These are phyloP conservation scores for Fusarium tupiense DNA, from an alignment of 2,329 filamentous ascomycete genomes.

Conservation along the genomic window DNA sequence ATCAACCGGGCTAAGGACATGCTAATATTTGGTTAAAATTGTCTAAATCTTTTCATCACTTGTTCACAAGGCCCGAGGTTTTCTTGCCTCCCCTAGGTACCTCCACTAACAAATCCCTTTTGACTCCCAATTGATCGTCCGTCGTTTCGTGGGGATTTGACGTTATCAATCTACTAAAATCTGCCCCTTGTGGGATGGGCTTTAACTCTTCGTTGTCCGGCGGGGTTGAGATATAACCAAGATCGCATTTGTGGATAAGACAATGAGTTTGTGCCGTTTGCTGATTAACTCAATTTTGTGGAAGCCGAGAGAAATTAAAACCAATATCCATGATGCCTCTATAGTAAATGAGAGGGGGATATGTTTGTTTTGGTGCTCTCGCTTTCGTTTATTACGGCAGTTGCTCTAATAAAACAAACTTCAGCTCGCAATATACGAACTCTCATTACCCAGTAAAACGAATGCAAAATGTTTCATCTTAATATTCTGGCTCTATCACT, in stretches of 20 bases:
- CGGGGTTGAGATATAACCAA: not conserved
- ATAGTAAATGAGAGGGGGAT: not conserved
- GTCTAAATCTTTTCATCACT: not conserved
- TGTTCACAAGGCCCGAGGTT: fast-evolving
- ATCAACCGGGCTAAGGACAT: not conserved
- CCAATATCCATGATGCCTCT: not conserved
- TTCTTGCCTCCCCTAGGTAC: not conserved
- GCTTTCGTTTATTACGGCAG: not conserved
- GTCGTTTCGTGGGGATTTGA: conserved; percentile 24
- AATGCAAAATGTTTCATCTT: not conserved
- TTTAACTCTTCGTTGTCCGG: not conserved
- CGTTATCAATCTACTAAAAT: conserved; percentile 16
- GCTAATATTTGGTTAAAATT: too few relatives aligned
- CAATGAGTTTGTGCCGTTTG: too few relatives aligned
- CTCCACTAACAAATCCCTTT: conserved; percentile 22
- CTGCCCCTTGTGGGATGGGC: not conserved
- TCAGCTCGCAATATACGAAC: not conserved
- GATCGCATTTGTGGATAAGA: not conserved
- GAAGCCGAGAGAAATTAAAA: not conserved
- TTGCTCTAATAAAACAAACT: not conserved
- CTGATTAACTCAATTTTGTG: not conserved
- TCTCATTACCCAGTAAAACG: not conserved
- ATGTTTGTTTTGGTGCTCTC: not conserved
- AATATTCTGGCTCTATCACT: not conserved
- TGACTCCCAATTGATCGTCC: conserved; percentile 13